These are phyloP conservation scores for Alnus glutinosa DNA, from an alignment of 306 rosid genomes.

Conservation along the genomic window DNA sequence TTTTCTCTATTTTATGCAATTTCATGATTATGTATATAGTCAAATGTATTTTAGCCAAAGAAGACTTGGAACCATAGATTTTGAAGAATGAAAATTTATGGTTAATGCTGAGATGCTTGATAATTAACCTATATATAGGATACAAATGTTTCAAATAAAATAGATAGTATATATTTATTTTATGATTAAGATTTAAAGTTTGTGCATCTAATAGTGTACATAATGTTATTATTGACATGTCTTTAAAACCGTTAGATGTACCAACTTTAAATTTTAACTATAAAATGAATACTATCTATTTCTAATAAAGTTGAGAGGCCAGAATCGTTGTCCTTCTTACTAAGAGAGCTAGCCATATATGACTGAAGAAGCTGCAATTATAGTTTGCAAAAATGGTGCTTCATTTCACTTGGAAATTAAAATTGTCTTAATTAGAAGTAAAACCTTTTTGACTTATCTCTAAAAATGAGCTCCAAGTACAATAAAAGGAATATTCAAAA, in stretches of 20 bases:
- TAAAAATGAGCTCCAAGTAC: slow-evolving; percentile 50
- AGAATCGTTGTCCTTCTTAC: too few relatives aligned
- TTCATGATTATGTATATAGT: neutral
- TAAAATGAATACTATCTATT: too few relatives aligned
- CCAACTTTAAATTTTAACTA: too few relatives aligned
- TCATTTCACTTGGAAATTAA: neutral
- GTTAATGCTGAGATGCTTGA: neutral
- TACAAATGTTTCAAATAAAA: too few relatives aligned
- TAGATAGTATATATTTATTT: too few relatives aligned
- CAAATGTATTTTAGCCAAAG: neutral
- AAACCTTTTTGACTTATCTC: slow-evolving; percentile 44
- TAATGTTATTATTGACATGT: too few relatives aligned
- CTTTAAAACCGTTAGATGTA: too few relatives aligned
- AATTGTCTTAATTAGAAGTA: slow-evolving; percentile 5
- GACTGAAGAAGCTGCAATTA: neutral
- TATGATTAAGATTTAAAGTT: too few relatives aligned
- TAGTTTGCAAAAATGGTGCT: neutral
- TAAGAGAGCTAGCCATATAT: neutral
- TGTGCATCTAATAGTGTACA: too few relatives aligned
- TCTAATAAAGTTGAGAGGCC: too few relatives aligned
- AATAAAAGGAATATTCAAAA: slow-evolving; percentile 63
- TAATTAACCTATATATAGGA: too few relatives aligned
- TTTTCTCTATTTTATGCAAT: neutral
- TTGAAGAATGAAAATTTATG: neutral
- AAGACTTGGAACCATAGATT: neutral